These are phyloP conservation scores for Alternaria incomplexa DNA, from an alignment of 2,329 filamentous ascomycete genomes.

Conservation along the genomic window DNA sequence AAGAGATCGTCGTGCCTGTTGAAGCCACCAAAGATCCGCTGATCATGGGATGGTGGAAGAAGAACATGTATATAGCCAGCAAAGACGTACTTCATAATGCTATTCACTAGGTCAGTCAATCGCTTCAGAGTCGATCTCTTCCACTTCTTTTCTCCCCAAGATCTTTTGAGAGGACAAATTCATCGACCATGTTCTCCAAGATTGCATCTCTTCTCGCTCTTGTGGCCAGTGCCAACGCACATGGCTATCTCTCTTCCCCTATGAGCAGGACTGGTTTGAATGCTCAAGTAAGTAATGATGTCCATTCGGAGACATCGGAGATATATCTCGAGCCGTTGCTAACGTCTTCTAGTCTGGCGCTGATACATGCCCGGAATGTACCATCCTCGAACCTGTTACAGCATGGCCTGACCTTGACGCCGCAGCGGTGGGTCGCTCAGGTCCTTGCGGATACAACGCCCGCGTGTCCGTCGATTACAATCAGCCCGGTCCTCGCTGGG, in stretches of 20 bases:
- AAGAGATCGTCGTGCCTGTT: neutral
- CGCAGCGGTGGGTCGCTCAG: slow-evolving; percentile 38
- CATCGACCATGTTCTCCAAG: slow-evolving; percentile 25
- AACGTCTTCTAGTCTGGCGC: slow-evolving; percentile 22
- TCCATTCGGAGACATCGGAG: neutral
- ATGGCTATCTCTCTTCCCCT: slow-evolving; percentile 41
- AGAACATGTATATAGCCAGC: neutral
- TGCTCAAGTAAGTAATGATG: slow-evolving; percentile 26
- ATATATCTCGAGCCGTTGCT: neutral
- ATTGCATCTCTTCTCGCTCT: slow-evolving; percentile 25
- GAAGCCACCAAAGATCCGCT: neutral
- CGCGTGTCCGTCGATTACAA: slow-evolving; percentile 45
- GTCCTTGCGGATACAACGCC: slow-evolving; percentile 46
- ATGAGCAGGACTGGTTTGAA: slow-evolving; percentile 45
- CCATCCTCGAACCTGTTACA: slow-evolving; percentile 42
- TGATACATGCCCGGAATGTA: slow-evolving; percentile 45
- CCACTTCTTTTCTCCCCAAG: neutral
- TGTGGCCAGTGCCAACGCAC: slow-evolving; percentile 28
- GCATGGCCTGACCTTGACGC: slow-evolving; percentile 40
- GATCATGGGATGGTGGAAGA: neutral
- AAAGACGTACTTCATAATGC: neutral
- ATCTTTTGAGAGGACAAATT: neutral
- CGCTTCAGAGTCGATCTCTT: neutral
- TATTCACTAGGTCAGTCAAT: neutral
- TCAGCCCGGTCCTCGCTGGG: slow-evolving; percentile 40